These are phyloP conservation scores for Ilyonectria sp. DNA, from an alignment of 2,329 filamentous ascomycete genomes.

Conservation along the genomic window DNA sequence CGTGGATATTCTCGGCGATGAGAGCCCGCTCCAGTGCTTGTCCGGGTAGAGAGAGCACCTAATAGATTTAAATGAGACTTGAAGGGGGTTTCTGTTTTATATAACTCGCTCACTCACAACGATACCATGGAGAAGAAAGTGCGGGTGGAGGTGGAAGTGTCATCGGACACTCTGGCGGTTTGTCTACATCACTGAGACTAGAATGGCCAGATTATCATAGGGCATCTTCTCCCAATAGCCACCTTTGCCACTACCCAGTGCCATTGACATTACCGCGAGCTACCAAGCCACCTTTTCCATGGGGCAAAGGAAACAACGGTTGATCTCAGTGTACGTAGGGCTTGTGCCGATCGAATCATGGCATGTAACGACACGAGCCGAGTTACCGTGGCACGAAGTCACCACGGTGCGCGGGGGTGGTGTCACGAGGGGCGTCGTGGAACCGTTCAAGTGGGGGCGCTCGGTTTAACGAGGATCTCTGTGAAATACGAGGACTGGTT, in stretches of 20 bases:
- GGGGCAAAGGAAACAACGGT: not conserved
- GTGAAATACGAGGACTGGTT: not conserved
- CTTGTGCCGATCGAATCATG: not conserved
- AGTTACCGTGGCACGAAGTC: not conserved
- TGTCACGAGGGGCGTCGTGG: not conserved
- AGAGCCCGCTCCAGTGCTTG: not conserved
- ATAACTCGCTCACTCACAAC: not conserved
- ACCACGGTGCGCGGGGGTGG: not conserved
- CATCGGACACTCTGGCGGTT: not conserved
- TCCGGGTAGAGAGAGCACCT: not conserved
- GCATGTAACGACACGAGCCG: not conserved
- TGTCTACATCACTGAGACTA: not conserved
- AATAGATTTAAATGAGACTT: not conserved
- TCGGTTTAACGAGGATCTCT: not conserved
- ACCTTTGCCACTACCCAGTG: not conserved
- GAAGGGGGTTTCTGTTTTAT: not conserved
- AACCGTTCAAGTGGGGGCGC: not conserved
- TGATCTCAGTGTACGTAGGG: not conserved
- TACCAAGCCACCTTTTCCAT: not conserved
- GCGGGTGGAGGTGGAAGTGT: not conserved
- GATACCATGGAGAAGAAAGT: not conserved
- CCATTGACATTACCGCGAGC: not conserved
- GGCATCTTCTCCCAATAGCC: not conserved
- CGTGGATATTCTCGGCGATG: not conserved
- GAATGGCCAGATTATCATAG: not conserved